Base-by-base conservation (phyloP, 371 early-diverging fungal species). In the Ordospora colligata region DNA sequence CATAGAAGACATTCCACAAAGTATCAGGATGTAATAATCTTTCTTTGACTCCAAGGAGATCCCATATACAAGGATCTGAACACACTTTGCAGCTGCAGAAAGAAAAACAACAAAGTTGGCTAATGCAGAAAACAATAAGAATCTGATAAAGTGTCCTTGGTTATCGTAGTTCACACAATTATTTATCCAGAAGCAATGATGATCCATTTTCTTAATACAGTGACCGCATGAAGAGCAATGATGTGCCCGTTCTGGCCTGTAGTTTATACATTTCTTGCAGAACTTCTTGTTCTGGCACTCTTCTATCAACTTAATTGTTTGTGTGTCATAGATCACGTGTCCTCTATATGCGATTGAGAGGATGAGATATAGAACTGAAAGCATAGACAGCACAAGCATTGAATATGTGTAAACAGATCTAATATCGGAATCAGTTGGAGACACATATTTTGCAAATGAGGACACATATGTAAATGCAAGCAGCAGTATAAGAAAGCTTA, bases 131-230 rank as follows among this genome's bases (percentile, higher is more conserved):
- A 75, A 79, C 25, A 76, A 71, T 8, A 85, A 17, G 42, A 86
- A 83, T 27, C 81, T 62, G 19, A 85, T 70, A 72, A 86, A 86
- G 69, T 83, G 73, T 8, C 87, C 88, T 27, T 86, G 83, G 66
- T 87, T 88, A 17, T 80, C 72, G 73, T 83, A 94, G 84, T 93
- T 92, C 53, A 95, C 88, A 91, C 95, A 98, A 0, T 93, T 93
- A 83, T 88, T 87, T 11, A 93, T 92, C 96, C 96, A 96, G 11
- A 93, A 93, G 76, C 97, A 97, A 83, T 96, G 96, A 80, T 96
- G 97, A 77, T 97, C 97, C 87, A 97, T 95, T 70, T 88, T 88
- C n/a, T 92, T 91, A 2, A 98, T 93, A 83, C 99, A 98, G 54
- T 91, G 88, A 77, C 93, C 88, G 81, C 97, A 96, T 45, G 90